Evolutionary conservation across 2,329 filamentous ascomycete species (phyloP), one percentile per base, ranked within the genome.

Genomic region (Samsoniella hepiali): DNA sequence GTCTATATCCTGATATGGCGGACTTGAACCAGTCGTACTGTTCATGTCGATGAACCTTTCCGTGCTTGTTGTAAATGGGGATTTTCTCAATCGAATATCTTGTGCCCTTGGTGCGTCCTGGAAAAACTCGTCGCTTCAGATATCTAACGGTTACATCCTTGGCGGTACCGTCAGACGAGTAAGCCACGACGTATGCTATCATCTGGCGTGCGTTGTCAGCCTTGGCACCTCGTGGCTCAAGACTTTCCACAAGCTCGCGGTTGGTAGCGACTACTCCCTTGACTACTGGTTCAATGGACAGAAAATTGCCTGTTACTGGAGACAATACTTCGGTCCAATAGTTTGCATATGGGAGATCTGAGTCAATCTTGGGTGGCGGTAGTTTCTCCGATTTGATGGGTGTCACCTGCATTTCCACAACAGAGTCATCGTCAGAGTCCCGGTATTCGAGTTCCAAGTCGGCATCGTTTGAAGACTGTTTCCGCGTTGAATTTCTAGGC

Each of bases 91-190:
- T 73, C 0, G 89, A 86, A 72, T 97, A 84, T 7, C 95, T 86
- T 67, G 88, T 84, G 4, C 93, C 92, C 72, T 97, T 98, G 0
- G 94, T 96, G 68, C 93, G 90, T 4, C 95, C 94, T 0, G 95
- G 95, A 73, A 93, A 88, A 60, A 89, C 83, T 63, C 90, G 90
- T 29, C 89, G 86, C 70, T 89, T 93, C 8, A 99, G 79, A 73
- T 99, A 99, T 34, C 95, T 86, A 11, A 95, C 88, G 0, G 95
- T 99, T 17, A 99, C 90, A 72, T 99, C 95, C 73, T 98, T 98
- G 13, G 92, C 93, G 0, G 92, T 93, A 2, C 91, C 91, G 72
- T 98, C 93, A 3, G 85, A 77, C 0, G 91, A 91, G 75, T 91
- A 91, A 0, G 90, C 93, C 27, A 98, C 81, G 2, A 96, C 84